Conservation (phyloP, 345 rosid genomes). For the Dimocarpus longan region DNA sequence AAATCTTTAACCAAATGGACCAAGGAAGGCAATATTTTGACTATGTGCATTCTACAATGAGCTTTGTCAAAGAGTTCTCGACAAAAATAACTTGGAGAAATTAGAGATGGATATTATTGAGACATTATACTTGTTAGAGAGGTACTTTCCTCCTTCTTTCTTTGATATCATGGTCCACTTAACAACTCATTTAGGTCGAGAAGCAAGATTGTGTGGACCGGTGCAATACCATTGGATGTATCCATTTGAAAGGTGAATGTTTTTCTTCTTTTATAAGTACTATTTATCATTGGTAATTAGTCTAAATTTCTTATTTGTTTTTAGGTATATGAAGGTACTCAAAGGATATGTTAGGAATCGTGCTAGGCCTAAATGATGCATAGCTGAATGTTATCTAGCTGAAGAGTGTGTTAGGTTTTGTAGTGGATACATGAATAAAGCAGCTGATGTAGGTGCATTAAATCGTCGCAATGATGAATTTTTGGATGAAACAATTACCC, state of each 20-base stretch:
- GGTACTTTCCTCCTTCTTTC: background rate
- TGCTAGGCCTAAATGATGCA: background rate
- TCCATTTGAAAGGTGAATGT: background rate
- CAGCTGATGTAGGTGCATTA: background rate
- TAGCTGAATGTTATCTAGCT: background rate
- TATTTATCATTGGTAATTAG: no score
- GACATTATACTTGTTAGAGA: background rate
- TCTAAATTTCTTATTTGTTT: background rate
- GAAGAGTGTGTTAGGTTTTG: background rate
- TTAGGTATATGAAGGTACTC: background rate
- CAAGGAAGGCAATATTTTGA: background rate
- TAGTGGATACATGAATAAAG: background rate
- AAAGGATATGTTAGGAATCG: background rate
- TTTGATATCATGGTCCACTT: background rate
- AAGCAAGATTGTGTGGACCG: background rate
- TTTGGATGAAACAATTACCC: background rate
- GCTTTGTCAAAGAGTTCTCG: background rate
- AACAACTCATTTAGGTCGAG: background rate
- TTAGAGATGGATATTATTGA: background rate
- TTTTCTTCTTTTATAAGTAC: background rate
- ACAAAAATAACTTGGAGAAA: background rate
- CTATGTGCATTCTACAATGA: background rate
- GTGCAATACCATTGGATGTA: background rate
- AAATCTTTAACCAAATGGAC: background rate
- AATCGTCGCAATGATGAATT: background rate